Evolutionary conservation across 768 basidiomycete species (phyloP).

Genomic region (Russula vinacea): DNA sequence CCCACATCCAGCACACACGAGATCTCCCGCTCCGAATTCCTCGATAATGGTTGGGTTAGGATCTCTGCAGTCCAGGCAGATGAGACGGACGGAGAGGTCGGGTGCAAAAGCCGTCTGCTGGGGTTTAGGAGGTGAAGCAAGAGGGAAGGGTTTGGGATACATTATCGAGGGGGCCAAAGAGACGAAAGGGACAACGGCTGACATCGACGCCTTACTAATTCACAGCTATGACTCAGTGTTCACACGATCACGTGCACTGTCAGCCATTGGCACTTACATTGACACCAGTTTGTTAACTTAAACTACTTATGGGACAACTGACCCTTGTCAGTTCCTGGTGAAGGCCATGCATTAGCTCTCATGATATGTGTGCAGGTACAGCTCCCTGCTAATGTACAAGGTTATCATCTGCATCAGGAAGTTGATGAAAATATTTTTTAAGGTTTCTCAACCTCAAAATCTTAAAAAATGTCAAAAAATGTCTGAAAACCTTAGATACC

Average conservation of each 20-base stretch:
- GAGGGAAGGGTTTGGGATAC: slow-evolving; percentile 63
- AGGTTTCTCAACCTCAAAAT: no score
- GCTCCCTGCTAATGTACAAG: no score
- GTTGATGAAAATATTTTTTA: no score
- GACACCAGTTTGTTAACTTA: no score
- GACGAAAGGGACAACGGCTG: not conserved
- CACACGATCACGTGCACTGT: not conserved
- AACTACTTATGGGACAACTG: no score
- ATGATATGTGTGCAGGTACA: no score
- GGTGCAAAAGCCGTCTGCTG: slow-evolving; percentile 67
- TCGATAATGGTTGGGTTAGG: slow-evolving; percentile 94
- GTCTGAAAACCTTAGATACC: no score
- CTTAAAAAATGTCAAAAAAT: no score
- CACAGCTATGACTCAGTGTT: not conserved
- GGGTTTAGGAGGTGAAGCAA: slow-evolving; percentile 56
- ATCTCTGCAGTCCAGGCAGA: slow-evolving; percentile 94
- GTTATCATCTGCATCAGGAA: no score
- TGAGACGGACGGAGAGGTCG: slow-evolving; percentile 82
- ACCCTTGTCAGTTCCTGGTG: no score
- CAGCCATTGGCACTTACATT: no score
- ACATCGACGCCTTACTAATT: not conserved
- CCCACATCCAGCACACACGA: slow-evolving; percentile 92
- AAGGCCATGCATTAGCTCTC: no score
- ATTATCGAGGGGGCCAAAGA: slow-evolving; percentile 11
- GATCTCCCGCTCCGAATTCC: slow-evolving; percentile 96